Evolutionary conservation across 495 filamentous ascomycete species (phyloP), one percentile per base, ranked within the genome.

Genomic region (Rostrohypoxylon terebratum): DNA sequence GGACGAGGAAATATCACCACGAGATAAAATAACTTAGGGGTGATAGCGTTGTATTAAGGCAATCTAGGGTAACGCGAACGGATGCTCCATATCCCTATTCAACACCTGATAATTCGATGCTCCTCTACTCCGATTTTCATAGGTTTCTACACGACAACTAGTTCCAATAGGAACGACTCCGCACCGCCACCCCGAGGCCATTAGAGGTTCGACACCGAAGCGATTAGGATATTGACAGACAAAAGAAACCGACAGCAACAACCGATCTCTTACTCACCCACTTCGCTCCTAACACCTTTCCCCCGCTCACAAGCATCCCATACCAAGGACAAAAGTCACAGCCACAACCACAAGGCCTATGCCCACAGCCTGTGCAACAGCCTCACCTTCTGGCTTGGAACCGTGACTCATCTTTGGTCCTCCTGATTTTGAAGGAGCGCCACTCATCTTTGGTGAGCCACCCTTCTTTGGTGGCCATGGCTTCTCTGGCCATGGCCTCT

Each of bases 31-130:
- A 11, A n/a, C 54, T 16, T 14, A 55, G 25, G 44, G 40, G 44
- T 18, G 38, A 48, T 25, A 53, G 28, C 40, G 20, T 31, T 63
- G 59, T 57, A 63, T 54, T 61, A 23, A 55, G 40, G 44, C 51
- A 42, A 63, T 28, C 40, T n/a, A 34, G 18, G 31, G 0, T 59
- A 63, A 38, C 55, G 48, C 59, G 54, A 23, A 68, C 47, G 65
- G 60, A 67, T 67, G 55, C 44, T 21, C n/a, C 33, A 25, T 67
- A 67, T 68, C 47, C 33, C n/a, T 61, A 54, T 68, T 61, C 65
- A 42, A 23, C 20, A 45, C 16, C 47, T 25, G 28, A 14, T 33
- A 6, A 34, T 38, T 23, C 16, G 33, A 51, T 44, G 14, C 57
- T 44, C 33, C 40, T 47, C 42, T 8, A 36, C 36, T 11, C 31